Evolutionary conservation across 2,329 filamentous ascomycete species (phyloP), one percentile per base, ranked within the genome.

Genomic region (Fusarium sp.): DNA sequence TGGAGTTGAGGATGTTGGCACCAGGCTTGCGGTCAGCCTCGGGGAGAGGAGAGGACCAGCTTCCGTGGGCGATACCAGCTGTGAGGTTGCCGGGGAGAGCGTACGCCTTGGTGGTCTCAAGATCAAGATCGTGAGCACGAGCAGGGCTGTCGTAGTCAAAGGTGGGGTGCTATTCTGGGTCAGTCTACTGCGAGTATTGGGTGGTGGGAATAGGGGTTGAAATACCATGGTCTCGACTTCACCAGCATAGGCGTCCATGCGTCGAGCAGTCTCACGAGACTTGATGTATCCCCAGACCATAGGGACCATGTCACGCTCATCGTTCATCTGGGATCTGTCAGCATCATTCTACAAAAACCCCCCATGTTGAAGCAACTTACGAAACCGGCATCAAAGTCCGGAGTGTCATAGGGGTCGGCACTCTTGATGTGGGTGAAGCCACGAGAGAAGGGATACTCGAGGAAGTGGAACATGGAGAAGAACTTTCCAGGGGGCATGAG

Each of bases 201-300:
- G 2, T 9, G 8, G n/a, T n/a, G 8, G 80, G 9, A 67, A 63
- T 7, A n/a, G n/a, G 9, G 0, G 2, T 19, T 9, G 14, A 32
- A 65, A 23, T 65, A 72, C 70, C 78, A 85, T 86, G 46, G 73
- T 76, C 66, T 83, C 76, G 6, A 91, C 89, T 72, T 93, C 90
- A 57, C 90, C 90, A 2, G 89, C 89, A 63, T 91, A 93, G 1
- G 89, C 86, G 23, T 88, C 83, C 90, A 92, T 92, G 62, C 89
- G 85, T 4, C 90, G 84, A 2, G 90, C 90, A 4, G 89, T 93
- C 81, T 92, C 90, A 53, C 90, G 88, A 3, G 88, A 91, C 78
- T 92, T 92, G 80, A 92, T 90, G 76, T 93, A 93, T 4, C 88
- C 88, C 90, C 90, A 93, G 6, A 93, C 89, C 87, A 91, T 92